These are phyloP conservation scores for Cryphonectria parasitica DNA, from an alignment of 2,329 filamentous ascomycete species.

Conservation along the genomic window DNA sequence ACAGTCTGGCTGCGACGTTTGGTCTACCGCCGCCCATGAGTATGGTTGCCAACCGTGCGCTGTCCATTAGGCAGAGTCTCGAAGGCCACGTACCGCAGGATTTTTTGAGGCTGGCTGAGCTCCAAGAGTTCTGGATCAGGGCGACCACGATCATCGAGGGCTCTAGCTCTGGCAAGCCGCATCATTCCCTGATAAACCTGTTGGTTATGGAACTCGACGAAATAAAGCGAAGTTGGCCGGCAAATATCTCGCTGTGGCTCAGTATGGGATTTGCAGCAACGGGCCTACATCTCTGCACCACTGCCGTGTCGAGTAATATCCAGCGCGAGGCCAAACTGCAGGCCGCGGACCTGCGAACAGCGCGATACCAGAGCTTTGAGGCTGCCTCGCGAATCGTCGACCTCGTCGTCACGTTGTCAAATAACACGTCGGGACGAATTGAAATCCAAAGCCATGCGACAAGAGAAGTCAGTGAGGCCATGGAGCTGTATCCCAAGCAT, in stretches of 20 bases:
- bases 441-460: background rate
- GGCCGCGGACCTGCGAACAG: background rate
- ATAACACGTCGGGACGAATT: background rate
- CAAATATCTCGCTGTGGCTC: background rate
- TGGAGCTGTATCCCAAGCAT: background rate
- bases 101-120: background rate
- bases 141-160: background rate
- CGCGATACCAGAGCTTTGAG: slow-evolving; percentile 5
- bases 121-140: slow-evolving; percentile 7
- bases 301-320: background rate
- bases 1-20: background rate
- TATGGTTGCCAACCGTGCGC: background rate
- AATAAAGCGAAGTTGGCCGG: background rate
- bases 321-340: background rate
- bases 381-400: background rate
- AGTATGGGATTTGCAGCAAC: background rate
- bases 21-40: slow-evolving; percentile 5
- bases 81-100: background rate
- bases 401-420: background rate
- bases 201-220: background rate
- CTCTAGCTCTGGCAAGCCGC: background rate
- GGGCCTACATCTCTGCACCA: background rate
- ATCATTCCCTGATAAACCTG: background rate
- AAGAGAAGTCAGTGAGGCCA: background rate
- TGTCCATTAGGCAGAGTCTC: background rate